Conservation (phyloP, 139 green algal species). For the Mesostigma viride region DNA sequence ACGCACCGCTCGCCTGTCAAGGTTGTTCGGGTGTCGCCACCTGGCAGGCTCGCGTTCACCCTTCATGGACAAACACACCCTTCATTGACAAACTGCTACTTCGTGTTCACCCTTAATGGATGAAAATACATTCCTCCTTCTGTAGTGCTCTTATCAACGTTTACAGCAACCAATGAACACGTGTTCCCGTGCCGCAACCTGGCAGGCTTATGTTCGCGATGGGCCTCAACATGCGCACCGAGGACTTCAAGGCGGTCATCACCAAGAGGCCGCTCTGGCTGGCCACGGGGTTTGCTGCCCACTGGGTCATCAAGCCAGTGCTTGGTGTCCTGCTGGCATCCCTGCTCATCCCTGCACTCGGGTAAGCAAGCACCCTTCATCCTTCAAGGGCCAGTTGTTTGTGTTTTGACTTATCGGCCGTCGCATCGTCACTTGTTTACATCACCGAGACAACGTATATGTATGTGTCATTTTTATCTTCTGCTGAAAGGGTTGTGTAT, state of each 20-base stretch:
- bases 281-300: slow-evolving; percentile 12
- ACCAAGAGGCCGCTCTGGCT: not conserved
- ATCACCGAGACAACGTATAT: not conserved
- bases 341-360: slow-evolving; percentile 6
- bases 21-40: no score
- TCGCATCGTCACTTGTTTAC: not conserved
- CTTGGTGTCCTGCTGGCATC: slow-evolving; percentile 17
- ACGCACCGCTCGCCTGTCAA: no score
- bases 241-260: slow-evolving; percentile 17
- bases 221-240: slow-evolving; percentile 25
- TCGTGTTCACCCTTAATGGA: no score
- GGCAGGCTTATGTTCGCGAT: slow-evolving; percentile 40
- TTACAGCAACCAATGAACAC: no score
- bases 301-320: slow-evolving; percentile 32
- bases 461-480: not conserved
- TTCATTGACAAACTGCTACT: no score
- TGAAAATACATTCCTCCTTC: no score
- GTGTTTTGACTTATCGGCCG: not conserved
- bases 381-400: not conserved
- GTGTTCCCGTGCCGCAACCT: no score
- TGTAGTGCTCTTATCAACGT: no score
- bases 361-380: not conserved
- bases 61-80: no score
- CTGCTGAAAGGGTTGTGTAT: not conserved
- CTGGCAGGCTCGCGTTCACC: no score